phyloP scores from a whole-genome alignment of 2,329 filamentous ascomycete species.

The Pseudodiploospora longispora region DNA sequence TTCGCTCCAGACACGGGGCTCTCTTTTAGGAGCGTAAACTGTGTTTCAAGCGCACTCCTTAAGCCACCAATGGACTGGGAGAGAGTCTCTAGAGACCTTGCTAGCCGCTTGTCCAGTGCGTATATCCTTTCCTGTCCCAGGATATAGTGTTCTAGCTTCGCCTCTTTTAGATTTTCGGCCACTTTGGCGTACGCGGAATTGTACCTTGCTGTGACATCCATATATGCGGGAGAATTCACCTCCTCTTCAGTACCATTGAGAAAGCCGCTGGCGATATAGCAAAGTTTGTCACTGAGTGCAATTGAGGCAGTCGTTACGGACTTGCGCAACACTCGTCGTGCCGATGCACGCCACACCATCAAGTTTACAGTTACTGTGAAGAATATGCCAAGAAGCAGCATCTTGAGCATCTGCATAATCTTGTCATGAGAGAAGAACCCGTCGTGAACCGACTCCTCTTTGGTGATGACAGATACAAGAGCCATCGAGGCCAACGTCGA shows the following conservation, averaged over 20 bases:
- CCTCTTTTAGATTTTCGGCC: slow-evolving; percentile 71
- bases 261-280: slow-evolving; percentile 74
- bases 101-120: slow-evolving; percentile 67
- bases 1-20: slow-evolving; percentile 21
- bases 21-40: slow-evolving; percentile 77
- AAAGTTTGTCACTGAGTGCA: slow-evolving; percentile 72
- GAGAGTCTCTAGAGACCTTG: slow-evolving; percentile 76
- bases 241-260: slow-evolving; percentile 76
- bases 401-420: slow-evolving; percentile 73
- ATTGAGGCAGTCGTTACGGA: slow-evolving; percentile 66
- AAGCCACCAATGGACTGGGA: slow-evolving; percentile 86
- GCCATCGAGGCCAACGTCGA: slow-evolving; percentile 81
- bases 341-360: slow-evolving; percentile 69
- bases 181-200: slow-evolving; percentile 61
- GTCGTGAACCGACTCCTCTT: slow-evolving; percentile 79
- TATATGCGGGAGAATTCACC: slow-evolving; percentile 58
- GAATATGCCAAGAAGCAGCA: slow-evolving; percentile 70
- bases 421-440: slow-evolving; percentile 76
- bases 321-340: slow-evolving; percentile 62
- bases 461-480: slow-evolving; percentile 83
- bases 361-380: slow-evolving; percentile 69
- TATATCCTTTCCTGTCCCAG: slow-evolving; percentile 74
- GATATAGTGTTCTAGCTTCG: slow-evolving; percentile 82
- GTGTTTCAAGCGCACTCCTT: slow-evolving; percentile 79
- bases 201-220: slow-evolving; percentile 54